These are phyloP conservation scores for Blastobotrys ciferrii DNA, from an alignment of 1,139 yeast species.

Conservation along the genomic window DNA sequence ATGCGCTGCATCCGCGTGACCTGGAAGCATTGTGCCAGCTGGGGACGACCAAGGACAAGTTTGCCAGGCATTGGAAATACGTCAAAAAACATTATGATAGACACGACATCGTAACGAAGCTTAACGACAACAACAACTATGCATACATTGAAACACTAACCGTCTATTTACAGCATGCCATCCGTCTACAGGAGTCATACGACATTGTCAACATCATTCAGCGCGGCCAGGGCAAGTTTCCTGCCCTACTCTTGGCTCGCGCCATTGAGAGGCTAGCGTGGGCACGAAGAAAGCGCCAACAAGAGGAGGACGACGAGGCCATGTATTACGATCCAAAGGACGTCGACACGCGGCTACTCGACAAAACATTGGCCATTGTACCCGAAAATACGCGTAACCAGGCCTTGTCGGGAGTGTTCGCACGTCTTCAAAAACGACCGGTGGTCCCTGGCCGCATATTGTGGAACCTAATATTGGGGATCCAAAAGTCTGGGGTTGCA, in stretches of 20 bases:
- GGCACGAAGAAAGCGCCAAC: conserved; percentile 20
- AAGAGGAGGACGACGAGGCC: conserved; percentile 5
- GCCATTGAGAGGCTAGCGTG: conserved; percentile 26
- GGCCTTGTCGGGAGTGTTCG: conserved; percentile 7
- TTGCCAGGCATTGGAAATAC: conserved; percentile 2
- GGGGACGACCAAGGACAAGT: conserved; percentile 1
- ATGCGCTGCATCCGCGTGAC: background rate
- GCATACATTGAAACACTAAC: conserved; percentile 8
- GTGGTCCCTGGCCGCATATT: conserved; percentile 18
- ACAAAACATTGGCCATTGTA: conserved; percentile 14
- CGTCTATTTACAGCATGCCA: conserved; percentile 8
- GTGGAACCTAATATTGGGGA: conserved; percentile 27
- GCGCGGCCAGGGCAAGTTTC: conserved; percentile 12
- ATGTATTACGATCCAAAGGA: conserved; percentile 15
- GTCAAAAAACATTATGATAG: conserved; percentile 6
- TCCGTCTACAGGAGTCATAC: conserved; percentile 9
- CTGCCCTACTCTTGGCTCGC: conserved; percentile 16
- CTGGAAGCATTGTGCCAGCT: background rate
- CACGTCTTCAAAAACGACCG: background rate
- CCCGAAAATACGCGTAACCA: conserved; percentile 9
- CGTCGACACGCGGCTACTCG: conserved; percentile 20
- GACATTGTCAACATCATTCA: conserved; percentile 11
- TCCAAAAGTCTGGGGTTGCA: conserved; percentile 12
- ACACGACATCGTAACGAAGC: conserved; percentile 2
- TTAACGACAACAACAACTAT: conserved; percentile 1